Evolutionary conservation across 2,329 filamentous ascomycete species (phyloP).

Genomic region (Penicillium sp.): DNA sequence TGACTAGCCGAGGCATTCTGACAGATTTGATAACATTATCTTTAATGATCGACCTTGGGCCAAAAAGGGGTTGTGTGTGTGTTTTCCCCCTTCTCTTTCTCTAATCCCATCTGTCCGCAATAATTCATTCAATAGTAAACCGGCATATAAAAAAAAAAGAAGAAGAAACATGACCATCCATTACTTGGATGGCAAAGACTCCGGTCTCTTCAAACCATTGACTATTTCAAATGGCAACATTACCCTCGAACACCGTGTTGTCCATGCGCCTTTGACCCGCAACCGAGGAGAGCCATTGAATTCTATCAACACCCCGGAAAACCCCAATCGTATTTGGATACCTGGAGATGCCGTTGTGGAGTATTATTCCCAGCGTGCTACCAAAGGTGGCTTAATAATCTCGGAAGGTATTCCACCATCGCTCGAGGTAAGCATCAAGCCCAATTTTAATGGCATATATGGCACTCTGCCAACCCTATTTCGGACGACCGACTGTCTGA

Average conservation of each 20-base stretch:
- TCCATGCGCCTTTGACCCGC: slow-evolving; percentile 54
- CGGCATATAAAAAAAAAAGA: not conserved
- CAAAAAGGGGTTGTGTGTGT: not conserved
- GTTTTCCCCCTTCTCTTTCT: not conserved
- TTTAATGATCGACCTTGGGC: not conserved
- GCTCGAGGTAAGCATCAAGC: slow-evolving; percentile 33
- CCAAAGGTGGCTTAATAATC: slow-evolving; percentile 38
- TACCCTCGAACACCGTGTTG: slow-evolving; percentile 51
- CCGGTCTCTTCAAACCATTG: slow-evolving; percentile 46
- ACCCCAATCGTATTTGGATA: slow-evolving; percentile 51
- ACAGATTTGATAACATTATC: not conserved
- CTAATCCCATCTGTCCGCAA: not conserved
- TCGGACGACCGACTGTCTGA: not conserved
- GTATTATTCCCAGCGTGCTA: slow-evolving; percentile 43
- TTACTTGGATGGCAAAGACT: slow-evolving; percentile 23
- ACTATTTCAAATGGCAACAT: slow-evolving; percentile 49
- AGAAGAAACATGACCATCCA: slow-evolving; percentile 22
- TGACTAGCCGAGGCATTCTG: slow-evolving; percentile 16
- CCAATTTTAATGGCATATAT: not conserved
- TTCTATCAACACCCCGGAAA: slow-evolving; percentile 44
- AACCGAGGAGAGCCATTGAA: slow-evolving; percentile 51
- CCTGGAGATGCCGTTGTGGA: slow-evolving; percentile 43
- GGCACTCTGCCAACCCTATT: not conserved
- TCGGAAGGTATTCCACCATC: slow-evolving; percentile 40
- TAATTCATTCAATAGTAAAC: not conserved